Conservation (phyloP, 2,329 filamentous ascomycete genomes). For the Penicillium oxalicum region DNA sequence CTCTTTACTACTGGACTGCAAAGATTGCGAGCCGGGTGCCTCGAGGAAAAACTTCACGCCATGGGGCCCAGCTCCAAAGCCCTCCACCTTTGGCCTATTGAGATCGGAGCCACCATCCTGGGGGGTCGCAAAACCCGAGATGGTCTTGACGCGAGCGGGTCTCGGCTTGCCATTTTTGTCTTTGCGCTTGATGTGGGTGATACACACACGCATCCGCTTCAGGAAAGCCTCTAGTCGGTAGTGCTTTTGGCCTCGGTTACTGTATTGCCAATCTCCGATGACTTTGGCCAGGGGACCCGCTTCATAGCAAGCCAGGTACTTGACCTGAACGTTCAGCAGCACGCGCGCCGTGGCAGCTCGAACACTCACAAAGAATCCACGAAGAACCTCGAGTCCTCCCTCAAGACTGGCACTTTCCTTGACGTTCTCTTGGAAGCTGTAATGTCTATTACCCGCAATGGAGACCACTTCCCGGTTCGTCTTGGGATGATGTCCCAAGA, state of each 20-base stretch:
- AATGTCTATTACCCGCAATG: slow-evolving; percentile 51
- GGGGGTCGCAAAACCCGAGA: slow-evolving; percentile 41
- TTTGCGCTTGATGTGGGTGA: slow-evolving; percentile 37
- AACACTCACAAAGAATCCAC: slow-evolving; percentile 59
- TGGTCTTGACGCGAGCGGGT: slow-evolving; percentile 41
- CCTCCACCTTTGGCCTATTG: slow-evolving; percentile 33
- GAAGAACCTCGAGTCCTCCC: slow-evolving; percentile 50
- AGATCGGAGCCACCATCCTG: slow-evolving; percentile 31
- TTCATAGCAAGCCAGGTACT: slow-evolving; percentile 54
- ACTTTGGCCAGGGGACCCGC: slow-evolving; percentile 37
- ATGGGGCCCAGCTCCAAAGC: slow-evolving; percentile 44
- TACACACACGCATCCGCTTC: slow-evolving; percentile 36
- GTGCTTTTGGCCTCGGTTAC: slow-evolving; percentile 12
- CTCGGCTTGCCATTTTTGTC: slow-evolving; percentile 26
- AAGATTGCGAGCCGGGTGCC: slow-evolving; percentile 13
- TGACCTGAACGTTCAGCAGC: slow-evolving; percentile 59
- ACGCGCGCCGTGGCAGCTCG: slow-evolving; percentile 54
- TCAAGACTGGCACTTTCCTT: slow-evolving; percentile 40
- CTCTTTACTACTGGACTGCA: slow-evolving; percentile 4
- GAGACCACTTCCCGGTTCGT: slow-evolving; percentile 37
- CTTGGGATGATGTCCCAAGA: slow-evolving; percentile 48
- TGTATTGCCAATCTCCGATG: slow-evolving; percentile 29
- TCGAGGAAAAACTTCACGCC: slow-evolving; percentile 52
- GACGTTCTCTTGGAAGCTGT: slow-evolving; percentile 33
- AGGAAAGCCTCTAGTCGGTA: slow-evolving; percentile 31